Base-by-base conservation (phyloP, 257 asterid genomes). In the Cordia subcordata region DNA sequence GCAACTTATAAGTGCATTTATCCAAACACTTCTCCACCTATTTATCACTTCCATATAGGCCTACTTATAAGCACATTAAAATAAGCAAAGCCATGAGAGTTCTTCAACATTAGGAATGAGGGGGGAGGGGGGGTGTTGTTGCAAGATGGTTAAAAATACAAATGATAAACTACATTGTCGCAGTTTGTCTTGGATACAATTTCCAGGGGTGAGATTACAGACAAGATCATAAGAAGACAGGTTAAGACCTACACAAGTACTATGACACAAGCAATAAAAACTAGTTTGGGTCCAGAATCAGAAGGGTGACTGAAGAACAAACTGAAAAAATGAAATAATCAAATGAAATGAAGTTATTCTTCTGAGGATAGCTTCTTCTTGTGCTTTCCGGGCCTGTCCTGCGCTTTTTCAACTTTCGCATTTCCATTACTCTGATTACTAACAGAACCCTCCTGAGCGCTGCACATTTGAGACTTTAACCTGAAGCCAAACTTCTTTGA, bases 391-490 rank as follows among this genome's bases (percentile, higher is more conserved):
- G 53, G 63, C 47, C 62, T 79, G 11, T 79, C 92, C 60, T 74
- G 73, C 5, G 62, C 76, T 81, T 75, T 87, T 55, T 76, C 98
- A 67, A 46, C 65, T 62, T 72, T 82, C 32, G 52, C 76, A 22
- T 53, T 60, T 13, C 69, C 78, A 42, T 52, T 77, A 55, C 66
- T 76, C 74, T 82, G 88, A 77, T 91, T 88, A 55, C 87, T 92
- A 27, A 92, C 90, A 12, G 99, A 92, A 22, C 87, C 94, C 77
- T 92, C 96, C 71, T 88, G 85, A 53, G 99, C 96, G 64, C 94
- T 88, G 76, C 99, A 92, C 95, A 92, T 86, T 60, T 88, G 99
- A 12, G 99, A 88, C 85, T 86, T 92, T 19, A 88, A 38, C 55
- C 80, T 62, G 64, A 88, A 82, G 52, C 96, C 96, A 10, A 92